phyloP scores from a whole-genome alignment of 2,329 filamentous ascomycete genomes.

The Colletotrichum viniferum region DNA sequence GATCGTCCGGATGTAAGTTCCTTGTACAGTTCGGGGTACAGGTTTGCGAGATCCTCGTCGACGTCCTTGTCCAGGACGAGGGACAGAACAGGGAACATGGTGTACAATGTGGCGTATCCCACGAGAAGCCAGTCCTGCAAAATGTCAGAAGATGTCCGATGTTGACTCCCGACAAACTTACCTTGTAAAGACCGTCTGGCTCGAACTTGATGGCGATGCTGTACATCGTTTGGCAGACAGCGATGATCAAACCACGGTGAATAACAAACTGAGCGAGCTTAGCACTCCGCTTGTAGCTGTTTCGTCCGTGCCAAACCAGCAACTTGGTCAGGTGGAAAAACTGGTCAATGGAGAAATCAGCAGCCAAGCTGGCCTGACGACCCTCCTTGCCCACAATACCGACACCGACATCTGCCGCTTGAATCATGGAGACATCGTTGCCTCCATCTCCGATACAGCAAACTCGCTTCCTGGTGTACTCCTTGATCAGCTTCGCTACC shows the following conservation, averaged over 20 bases:
- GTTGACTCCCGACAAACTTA: slow-evolving; percentile 29
- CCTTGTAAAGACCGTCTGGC: slow-evolving; percentile 89
- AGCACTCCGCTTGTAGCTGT: slow-evolving; percentile 93
- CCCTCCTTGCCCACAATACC: slow-evolving; percentile 99
- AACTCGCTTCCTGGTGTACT: slow-evolving; percentile 91
- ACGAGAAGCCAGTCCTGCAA: slow-evolving; percentile 88
- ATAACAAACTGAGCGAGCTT: slow-evolving; percentile 99
- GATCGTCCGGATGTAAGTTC: slow-evolving; percentile 90
- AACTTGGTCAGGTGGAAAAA: slow-evolving; percentile 95
- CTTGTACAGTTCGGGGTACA: slow-evolving; percentile 97
- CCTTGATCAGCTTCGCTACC: slow-evolving; percentile 86
- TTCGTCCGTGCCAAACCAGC: slow-evolving; percentile 97
- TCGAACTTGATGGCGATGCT: slow-evolving; percentile 92
- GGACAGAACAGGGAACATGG: slow-evolving; percentile 89
- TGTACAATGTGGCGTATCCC: slow-evolving; percentile 95
- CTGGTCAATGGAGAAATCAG: slow-evolving; percentile 95
- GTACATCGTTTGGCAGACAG: slow-evolving; percentile 96
- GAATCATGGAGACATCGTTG: slow-evolving; percentile 99
- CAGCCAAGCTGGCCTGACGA: slow-evolving; percentile 89
- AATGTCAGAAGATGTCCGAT: slow-evolving; percentile 23
- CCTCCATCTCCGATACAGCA: slow-evolving; percentile 98
- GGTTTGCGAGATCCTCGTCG: slow-evolving; percentile 88
- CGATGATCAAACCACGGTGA: slow-evolving; percentile 93
- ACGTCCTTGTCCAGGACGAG: slow-evolving; percentile 95
- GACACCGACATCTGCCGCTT: slow-evolving; percentile 95